Percentiles rank a stretch among this genome's conserved stretches.
Conservation (phyloP, 179 eudicot species). For the Patellifolia procumbens region DNA sequence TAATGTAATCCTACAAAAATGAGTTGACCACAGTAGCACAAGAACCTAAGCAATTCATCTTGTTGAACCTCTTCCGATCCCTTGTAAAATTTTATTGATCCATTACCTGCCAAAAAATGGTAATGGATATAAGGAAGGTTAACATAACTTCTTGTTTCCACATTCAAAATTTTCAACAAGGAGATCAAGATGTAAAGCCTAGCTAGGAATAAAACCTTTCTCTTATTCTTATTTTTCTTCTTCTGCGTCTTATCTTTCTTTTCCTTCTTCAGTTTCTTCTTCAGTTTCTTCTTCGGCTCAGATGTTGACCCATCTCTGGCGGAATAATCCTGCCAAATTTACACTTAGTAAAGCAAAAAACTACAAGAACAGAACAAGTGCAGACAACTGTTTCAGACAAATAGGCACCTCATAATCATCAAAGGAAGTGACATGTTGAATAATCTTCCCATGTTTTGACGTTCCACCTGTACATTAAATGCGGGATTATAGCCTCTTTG, state of each 20-base stretch:
- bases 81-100: not conserved
- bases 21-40: not conserved
- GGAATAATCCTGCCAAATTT: slow-evolving; percentile 19
- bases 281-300: slow-evolving; percentile 29
- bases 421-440: slow-evolving; percentile 34
- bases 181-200: not conserved
- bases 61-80: not conserved
- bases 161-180: not conserved
- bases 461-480: slow-evolving; percentile 24
- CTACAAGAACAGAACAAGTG: not conserved
- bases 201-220: not conserved
- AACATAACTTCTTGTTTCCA: not conserved
- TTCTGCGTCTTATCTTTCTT: slow-evolving; percentile 18
- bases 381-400: not conserved
- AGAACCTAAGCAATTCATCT: not conserved
- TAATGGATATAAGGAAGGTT: not conserved
- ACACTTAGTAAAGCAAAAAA: not conserved
- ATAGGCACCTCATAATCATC: slow-evolving; percentile 32
- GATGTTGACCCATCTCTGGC: slow-evolving; percentile 6
- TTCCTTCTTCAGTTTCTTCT: slow-evolving; percentile 25
- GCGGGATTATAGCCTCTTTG: not conserved
- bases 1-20: not conserved
- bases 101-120: not conserved
- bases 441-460: slow-evolving; percentile 21
- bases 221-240: slow-evolving; percentile 12